phyloP scores from a whole-genome alignment of 331 rosid genomes.

The Ulmus americana region DNA sequence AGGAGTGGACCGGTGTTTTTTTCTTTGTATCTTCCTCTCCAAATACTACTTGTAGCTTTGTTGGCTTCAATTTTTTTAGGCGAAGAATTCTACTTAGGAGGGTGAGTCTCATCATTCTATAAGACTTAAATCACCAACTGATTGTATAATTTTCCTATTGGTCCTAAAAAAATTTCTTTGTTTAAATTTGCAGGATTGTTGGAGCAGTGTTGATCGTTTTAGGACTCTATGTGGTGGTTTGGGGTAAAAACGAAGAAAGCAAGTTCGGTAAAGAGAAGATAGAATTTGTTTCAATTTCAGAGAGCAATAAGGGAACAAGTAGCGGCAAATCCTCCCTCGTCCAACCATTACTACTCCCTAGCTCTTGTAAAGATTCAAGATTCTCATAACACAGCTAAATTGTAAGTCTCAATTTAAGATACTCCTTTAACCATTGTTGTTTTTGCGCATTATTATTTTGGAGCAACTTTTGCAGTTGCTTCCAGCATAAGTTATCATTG shows the following conservation, averaged over 20 bases:
- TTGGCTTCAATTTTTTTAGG: conserved; percentile 53
- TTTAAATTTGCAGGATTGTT: conserved; percentile 45
- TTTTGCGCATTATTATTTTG: too few species aligned
- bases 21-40: conserved; percentile 67
- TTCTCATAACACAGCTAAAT: not conserved
- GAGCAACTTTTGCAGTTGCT: too few species aligned
- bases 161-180: not conserved
- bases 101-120: conserved; percentile 33
- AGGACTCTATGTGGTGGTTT: conserved; percentile 62
- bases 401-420: too few species aligned
- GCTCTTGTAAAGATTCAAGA: conserved; percentile 1
- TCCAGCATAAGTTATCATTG: too few species aligned
- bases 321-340: conserved; percentile 21
- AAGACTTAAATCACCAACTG: not conserved
- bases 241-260: conserved; percentile 68
- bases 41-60: conserved; percentile 64
- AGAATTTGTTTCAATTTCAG: conserved; percentile 10
- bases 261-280: conserved; percentile 25
- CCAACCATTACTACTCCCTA: conserved; percentile 38
- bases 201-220: conserved; percentile 54
- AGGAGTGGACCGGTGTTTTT: conserved; percentile 74
- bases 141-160: not conserved
- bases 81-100: conserved; percentile 77
- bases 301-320: conserved; percentile 19
- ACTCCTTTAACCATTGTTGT: too few species aligned